Evolutionary conservation across 192 early-diverging fungal genomes (phyloP).

Genomic region (Haplosporangium gracile): DNA sequence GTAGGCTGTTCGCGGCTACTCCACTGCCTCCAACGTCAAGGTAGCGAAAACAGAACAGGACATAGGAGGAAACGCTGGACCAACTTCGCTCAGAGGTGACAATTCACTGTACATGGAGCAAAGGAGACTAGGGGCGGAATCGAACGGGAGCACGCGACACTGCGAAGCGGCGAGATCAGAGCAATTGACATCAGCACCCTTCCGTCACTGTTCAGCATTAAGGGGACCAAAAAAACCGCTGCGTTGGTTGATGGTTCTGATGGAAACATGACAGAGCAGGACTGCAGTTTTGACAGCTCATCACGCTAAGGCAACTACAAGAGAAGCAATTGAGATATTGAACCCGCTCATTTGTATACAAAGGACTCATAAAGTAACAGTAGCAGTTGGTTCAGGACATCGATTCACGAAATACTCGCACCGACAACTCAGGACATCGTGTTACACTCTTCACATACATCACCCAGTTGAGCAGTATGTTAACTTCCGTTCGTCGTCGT

Average conservation of each 20-base stretch:
- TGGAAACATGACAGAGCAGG: neutral
- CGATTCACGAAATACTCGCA: neutral
- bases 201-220: neutral
- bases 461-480: neutral
- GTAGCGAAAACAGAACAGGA: slow-evolving; percentile 8
- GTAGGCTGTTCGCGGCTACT: slow-evolving; percentile 48
- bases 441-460: too few relatives aligned
- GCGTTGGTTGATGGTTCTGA: neutral
- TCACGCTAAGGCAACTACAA: neutral
- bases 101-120: neutral
- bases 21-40: slow-evolving; percentile 39
- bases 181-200: neutral
- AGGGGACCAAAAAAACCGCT: neutral
- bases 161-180: neutral
- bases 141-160: neutral
- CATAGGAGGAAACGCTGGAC: neutral
- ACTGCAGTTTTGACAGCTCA: neutral
- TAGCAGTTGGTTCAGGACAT: neutral
- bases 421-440: neutral
- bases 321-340: neutral
- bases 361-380: neutral
- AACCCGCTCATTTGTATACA: neutral
- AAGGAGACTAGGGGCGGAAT: neutral
- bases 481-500: neutral
- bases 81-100: neutral